Evolutionary conservation across 345 rosid genomes (phyloP).

Genomic region (Melaleuca quinquenervia): DNA sequence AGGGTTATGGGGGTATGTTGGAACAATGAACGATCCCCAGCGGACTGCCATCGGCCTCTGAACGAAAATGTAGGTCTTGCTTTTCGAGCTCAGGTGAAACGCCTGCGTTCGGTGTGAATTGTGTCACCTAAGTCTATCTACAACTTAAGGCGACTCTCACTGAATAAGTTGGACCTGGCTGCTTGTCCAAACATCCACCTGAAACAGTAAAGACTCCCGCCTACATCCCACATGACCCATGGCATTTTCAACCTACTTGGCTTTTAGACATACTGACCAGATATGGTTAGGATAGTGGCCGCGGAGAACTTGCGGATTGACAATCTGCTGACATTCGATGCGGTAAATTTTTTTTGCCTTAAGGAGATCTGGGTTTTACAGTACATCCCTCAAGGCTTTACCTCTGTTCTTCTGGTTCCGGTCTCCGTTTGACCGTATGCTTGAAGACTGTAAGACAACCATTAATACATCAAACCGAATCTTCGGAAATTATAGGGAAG

Average conservation of each 20-base stretch:
- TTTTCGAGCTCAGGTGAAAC: not conserved
- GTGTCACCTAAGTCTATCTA: not conserved
- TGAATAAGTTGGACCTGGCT: not conserved
- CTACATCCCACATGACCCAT: not conserved
- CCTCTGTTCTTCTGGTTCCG: not conserved
- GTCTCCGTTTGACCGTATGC: not conserved
- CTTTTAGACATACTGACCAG: not conserved
- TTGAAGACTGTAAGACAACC: not conserved
- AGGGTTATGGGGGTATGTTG: not conserved
- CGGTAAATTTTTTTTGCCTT: not conserved
- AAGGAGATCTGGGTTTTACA: not conserved
- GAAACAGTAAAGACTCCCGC: not conserved
- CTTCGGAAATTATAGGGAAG: not conserved
- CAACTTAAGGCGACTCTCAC: not conserved
- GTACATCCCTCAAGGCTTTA: not conserved
- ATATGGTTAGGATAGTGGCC: not conserved
- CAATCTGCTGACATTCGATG: not conserved
- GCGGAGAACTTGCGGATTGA: not conserved
- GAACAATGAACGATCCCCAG: not conserved
- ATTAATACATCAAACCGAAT: not conserved
- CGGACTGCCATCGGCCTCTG: not conserved
- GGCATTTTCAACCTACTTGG: not conserved
- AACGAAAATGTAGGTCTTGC: not conserved
- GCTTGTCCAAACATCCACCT: not conserved
- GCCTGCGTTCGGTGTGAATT: not conserved